Conservation (phyloP, 1,284 basidiomycete species). For the Puccinia novopanici region DNA sequence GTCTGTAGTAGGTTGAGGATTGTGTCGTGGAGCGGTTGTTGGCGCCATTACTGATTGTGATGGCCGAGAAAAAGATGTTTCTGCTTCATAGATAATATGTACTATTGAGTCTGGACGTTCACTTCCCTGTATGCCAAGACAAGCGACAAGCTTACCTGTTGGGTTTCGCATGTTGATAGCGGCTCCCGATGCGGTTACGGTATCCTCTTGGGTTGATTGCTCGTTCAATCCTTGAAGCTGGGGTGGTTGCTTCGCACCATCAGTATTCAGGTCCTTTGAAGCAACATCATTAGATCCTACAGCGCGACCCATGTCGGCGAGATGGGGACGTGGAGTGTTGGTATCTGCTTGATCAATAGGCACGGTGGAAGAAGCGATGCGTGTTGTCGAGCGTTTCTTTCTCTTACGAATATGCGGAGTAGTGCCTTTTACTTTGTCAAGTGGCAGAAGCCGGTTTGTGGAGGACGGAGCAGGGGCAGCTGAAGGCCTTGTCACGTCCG, state of each 20-base stretch:
- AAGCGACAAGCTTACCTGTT: slow-evolving; percentile 15
- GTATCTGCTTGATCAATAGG: background rate
- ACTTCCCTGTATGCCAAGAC: slow-evolving; percentile 26
- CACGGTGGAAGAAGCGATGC: background rate
- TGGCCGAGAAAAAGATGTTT: background rate
- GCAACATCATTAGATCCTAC: background rate
- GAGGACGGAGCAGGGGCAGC: background rate
- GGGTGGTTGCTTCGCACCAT: background rate
- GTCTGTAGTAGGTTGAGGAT: background rate
- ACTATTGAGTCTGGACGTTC: background rate
- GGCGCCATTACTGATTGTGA: background rate
- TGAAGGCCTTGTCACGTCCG: background rate
- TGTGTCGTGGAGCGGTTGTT: background rate
- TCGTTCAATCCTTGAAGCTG: background rate
- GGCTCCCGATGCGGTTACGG: background rate
- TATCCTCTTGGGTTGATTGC: background rate
- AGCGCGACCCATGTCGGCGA: background rate
- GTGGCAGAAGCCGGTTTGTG: background rate
- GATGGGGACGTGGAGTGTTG: background rate
- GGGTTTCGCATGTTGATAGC: slow-evolving; percentile 6
- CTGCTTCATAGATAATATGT: background rate
- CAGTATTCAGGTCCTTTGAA: background rate
- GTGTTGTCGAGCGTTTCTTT: background rate
- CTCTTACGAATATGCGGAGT: background rate
- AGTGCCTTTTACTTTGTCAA: background rate